Evolutionary conservation across 331 rosid genomes (phyloP), one percentile per base, ranked within the genome.

Genomic region (Malus hybrid): DNA sequence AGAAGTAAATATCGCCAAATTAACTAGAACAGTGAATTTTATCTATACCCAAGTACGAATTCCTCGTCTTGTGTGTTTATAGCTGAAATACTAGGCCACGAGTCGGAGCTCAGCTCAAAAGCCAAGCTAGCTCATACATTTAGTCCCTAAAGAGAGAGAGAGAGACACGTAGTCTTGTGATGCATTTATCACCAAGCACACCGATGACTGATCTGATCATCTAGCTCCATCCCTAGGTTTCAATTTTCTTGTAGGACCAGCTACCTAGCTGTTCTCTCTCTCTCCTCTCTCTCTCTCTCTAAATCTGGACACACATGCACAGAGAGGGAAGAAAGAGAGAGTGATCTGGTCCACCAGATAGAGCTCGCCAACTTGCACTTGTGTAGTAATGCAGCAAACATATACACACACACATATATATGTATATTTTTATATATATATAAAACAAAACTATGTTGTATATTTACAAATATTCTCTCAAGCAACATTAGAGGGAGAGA

Each of bases 351-450:
- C 82, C 75, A 71, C 75, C 65, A 54, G 60, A 5, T 19, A 54
- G 34, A 62, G 67, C 20, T 27, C 20, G 69, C 46, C 83, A 75
- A 80, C 77, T 80, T 79, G 84, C 74, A 67, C 69, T 79, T 66
- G 83, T 79, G 79, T 61, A 34, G 81, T 72, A 66, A 52, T 72
- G 76, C 73, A 72, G 86, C 79, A 67, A 73, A 14, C 62, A 39
- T 0, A 39, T 0, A 39, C 0, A 39, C 12, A 39, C 46, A 36
- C 29, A 28, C 11, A 36, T 3, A 36, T 0, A 39, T 39, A 36
- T 11, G 29, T 55, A 32, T 50, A 8, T n/a, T 34, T 2, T 28
- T 50, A 54, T 55, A 55, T 55, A 55, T 55, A 19, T 55, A 39
- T 3, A 67, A 27, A 68, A 36, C 11, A 68, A n/a, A 24, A 2